Conservation (phyloP, 495 filamentous ascomycete species). For the Hypoxylon rickii region DNA sequence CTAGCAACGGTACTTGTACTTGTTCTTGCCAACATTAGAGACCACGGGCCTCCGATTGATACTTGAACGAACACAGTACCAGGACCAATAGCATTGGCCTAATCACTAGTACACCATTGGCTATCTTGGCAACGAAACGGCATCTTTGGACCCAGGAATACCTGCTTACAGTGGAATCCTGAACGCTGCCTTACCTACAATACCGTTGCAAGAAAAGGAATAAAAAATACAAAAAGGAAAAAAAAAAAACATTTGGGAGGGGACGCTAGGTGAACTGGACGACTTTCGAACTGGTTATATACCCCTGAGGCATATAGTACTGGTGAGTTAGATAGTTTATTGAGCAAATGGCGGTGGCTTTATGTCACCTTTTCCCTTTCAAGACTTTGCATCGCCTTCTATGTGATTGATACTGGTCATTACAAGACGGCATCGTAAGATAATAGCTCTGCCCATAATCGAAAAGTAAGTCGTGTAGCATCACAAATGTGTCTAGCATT, state of each 20-base stretch:
- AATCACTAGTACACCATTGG: neutral
- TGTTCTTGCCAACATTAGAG: neutral
- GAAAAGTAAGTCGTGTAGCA: too few relatives aligned
- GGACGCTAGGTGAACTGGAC: conserved; percentile 32
- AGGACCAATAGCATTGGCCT: neutral
- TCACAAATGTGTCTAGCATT: too few relatives aligned
- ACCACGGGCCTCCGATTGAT: neutral
- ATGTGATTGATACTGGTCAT: too few relatives aligned
- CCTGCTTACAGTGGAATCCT: neutral
- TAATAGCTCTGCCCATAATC: too few relatives aligned
- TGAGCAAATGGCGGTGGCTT: conserved; percentile 35
- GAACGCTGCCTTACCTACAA: neutral
- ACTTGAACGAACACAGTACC: neutral
- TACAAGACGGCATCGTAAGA: too few relatives aligned
- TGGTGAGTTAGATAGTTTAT: conserved; percentile 38
- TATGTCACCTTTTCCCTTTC: conserved; percentile 33
- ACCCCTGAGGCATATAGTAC: conserved; percentile 11
- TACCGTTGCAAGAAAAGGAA: conserved; percentile 3
- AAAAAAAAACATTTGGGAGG: conserved; percentile 27
- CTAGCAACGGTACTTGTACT: neutral
- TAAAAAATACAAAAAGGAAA: conserved; percentile 19
- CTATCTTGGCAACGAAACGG: neutral
- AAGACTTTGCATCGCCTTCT: neutral
- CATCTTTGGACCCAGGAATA: conserved; percentile 1
- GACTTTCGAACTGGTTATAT: conserved; percentile 30